Evolutionary conservation across 1,284 basidiomycete species (phyloP), one percentile per base, ranked within the genome.

Genomic region (Malassezia vespertilionis): DNA sequence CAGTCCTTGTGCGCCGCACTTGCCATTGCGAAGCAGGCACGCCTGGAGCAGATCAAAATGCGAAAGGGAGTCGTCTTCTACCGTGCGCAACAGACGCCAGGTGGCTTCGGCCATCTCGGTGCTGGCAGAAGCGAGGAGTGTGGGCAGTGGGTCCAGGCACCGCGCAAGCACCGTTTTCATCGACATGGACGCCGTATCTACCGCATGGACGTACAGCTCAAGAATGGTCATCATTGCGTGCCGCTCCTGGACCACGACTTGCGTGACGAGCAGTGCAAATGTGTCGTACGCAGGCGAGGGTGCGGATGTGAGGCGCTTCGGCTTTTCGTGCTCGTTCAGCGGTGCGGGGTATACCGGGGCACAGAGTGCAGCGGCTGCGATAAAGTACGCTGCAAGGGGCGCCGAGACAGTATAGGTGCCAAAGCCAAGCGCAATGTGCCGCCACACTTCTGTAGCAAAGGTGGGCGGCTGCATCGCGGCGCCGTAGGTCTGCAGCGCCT

Each of bases 301-400:
- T n/a, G n/a, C n/a, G n/a, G n/a, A n/a, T n/a, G n/a, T n/a, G n/a
- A n/a, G 14, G 12, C 22, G 17, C 3, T n/a, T 12, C 28, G 47
- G 47, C 15, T 17, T 14, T 11, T 40, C 32, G 18, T 31, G 22
- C 14, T 44, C 42, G 18, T 30, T 28, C n/a, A 40, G 33, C 1
- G 48, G 48, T 14, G 48, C 42, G 3, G 48, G 48, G 33, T 45
- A 45, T 17, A 44, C 23, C 10, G 36, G 43, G 27, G 48, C 37
- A 5, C 31, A 20, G 28, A 45, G 21, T 7, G 48, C 34, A 4
- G 34, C 34, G 5, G 48, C 48, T 5, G 36, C 38, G 11, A 40
- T 11, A 11, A 45, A 15, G 33, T 51, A 51, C 22, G 43, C 42
- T 11, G 31, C 28, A 4, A 45, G 15, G 17, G 32, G 27, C 22